These are phyloP conservation scores for Pseudonitzschia multiseries DNA, from an alignment of 108 stramenopile species.

Conservation along the genomic window DNA sequence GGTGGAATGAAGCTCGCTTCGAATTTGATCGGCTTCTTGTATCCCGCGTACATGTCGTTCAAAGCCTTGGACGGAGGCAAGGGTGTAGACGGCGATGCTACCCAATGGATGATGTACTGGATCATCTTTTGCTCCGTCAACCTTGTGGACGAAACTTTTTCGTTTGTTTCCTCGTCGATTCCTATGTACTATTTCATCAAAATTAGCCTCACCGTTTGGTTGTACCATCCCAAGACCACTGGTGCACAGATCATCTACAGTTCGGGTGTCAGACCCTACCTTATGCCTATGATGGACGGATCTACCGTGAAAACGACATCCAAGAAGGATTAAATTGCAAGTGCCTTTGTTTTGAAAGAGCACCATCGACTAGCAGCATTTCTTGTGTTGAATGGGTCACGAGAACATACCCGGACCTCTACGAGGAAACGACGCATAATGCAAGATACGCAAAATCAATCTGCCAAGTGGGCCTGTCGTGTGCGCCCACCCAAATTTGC, in stretches of 20 bases:
- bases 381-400: background rate
- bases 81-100: conserved; percentile 65
- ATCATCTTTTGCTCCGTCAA: conserved; percentile 87
- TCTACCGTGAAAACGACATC: conserved; percentile 1
- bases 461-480: background rate
- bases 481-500: background rate
- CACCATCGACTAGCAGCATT: background rate
- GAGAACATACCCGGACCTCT: background rate
- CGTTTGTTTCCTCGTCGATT: conserved; percentile 57
- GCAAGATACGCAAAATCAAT: background rate
- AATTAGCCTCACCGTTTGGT: conserved; percentile 69
- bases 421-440: background rate
- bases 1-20: conserved; percentile 83
- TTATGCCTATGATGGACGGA: conserved; percentile 55
- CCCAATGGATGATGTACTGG: conserved; percentile 98
- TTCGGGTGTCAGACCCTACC: conserved; percentile 54
- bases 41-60: conserved; percentile 98
- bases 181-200: conserved; percentile 87
- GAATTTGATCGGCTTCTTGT: conserved; percentile 89
- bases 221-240: conserved; percentile 81
- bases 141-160: conserved; percentile 55
- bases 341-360: background rate
- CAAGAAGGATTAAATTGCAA: conserved; percentile 13
- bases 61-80: conserved; percentile 87
- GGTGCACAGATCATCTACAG: conserved; percentile 79